Conservation (phyloP, 768 basidiomycete genomes). For the Lanmaoa rubissima region DNA sequence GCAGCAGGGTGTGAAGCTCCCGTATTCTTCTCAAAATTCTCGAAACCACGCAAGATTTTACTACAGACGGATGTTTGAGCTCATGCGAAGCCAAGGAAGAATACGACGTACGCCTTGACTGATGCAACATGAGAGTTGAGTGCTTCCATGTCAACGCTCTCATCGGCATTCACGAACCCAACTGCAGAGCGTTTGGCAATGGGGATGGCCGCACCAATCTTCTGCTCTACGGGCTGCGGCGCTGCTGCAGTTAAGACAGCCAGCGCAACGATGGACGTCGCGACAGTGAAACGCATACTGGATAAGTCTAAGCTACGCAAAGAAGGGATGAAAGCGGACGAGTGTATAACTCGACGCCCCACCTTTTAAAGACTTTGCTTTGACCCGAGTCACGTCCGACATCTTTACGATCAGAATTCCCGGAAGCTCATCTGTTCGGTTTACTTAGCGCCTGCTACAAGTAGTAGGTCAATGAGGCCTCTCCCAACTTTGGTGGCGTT, state of each 20-base stretch:
- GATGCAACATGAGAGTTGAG: constrained; percentile 7
- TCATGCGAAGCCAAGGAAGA: neutral
- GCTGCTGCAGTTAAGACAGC: constrained; percentile 4
- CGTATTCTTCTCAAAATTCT: constrained; percentile 1
- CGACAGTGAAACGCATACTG: neutral
- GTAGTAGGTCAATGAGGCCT: too few relatives aligned
- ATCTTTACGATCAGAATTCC: too few relatives aligned
- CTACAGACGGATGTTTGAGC: neutral
- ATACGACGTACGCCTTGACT: constrained; percentile 1
- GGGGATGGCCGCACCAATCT: neutral
- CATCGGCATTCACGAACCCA: neutral
- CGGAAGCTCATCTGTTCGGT: too few relatives aligned
- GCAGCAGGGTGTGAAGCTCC: neutral
- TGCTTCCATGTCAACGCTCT: neutral
- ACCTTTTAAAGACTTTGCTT: neutral
- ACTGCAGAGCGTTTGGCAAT: constrained; percentile 6
- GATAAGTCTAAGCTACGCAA: neutral
- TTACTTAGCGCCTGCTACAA: too few relatives aligned
- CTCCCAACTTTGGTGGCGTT: too few relatives aligned
- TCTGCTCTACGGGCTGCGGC: neutral
- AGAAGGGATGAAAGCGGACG: neutral
- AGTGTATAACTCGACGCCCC: neutral
- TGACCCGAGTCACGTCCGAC: too few relatives aligned
- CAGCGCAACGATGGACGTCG: neutral
- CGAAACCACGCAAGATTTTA: constrained; percentile 1